Evolutionary conservation across 2,329 filamentous ascomycete genomes (phyloP).

Genomic region (Chaetomium olivaceum): DNA sequence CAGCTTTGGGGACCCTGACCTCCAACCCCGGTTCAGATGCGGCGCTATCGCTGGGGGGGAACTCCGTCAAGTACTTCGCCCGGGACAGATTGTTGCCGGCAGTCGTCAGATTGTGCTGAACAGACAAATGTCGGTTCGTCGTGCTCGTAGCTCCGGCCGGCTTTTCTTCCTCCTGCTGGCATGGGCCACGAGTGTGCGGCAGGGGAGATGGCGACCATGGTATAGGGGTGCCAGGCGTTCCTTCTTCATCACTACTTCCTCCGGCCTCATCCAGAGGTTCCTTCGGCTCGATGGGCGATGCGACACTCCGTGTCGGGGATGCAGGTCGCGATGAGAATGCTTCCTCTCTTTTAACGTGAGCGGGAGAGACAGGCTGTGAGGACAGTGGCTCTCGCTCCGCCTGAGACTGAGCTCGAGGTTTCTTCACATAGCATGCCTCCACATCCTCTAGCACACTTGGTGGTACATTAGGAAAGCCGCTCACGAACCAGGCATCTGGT

Average conservation of each 20-base stretch:
- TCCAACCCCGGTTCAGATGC: constrained; percentile 30
- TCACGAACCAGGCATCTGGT: constrained; percentile 41
- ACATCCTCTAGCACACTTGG: constrained; percentile 39
- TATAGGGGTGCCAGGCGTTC: background rate
- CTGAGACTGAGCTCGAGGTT: background rate
- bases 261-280: background rate
- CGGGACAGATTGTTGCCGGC: background rate
- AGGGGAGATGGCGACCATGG: constrained; percentile 17
- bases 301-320: background rate
- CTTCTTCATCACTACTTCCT: background rate
- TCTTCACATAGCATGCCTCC: constrained; percentile 27
- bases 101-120: too few species aligned
- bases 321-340: background rate
- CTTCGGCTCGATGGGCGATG: background rate
- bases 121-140: background rate
- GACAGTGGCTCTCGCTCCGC: background rate
- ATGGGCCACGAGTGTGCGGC: background rate
- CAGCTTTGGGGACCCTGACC: constrained; percentile 26
- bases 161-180: background rate
- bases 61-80: background rate
- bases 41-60: constrained; percentile 27
- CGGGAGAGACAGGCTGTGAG: constrained; percentile 9
- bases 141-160: background rate
- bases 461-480: constrained; percentile 40
- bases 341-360: background rate